Conservation (phyloP, 306 rosid species). For the Corylus avellana region DNA sequence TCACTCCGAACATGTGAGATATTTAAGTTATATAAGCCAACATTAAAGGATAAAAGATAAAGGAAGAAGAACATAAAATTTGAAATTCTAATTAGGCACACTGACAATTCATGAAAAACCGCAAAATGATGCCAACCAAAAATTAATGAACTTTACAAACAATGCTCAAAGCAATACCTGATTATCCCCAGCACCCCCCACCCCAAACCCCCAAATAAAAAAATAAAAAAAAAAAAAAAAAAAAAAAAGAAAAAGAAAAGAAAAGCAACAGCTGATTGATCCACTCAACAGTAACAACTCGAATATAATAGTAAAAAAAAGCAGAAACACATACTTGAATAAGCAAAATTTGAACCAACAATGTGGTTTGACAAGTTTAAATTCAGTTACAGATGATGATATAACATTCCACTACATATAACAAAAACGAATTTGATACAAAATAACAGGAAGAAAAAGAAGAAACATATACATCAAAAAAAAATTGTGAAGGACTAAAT, state of each 20-base stretch:
- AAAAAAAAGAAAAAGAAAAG: not conserved
- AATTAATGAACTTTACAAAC: not conserved
- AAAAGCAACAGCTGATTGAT: conserved; percentile 7
- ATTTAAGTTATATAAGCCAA: not conserved
- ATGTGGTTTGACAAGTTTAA: not conserved
- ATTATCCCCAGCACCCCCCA: not conserved
- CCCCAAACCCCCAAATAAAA: not conserved
- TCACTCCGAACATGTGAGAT: too few species aligned
- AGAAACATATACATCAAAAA: not conserved
- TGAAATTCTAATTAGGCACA: not conserved
- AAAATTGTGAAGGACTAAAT: not conserved
- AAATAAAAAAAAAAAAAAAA: not conserved
- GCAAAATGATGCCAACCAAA: not conserved
- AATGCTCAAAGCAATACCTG: not conserved
- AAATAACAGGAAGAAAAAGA: too few species aligned
- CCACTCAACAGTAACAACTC: not conserved
- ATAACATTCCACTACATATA: too few species aligned
- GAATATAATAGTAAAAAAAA: not conserved
- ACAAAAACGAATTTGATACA: too few species aligned
- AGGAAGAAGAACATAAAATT: not conserved
- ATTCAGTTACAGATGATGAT: not conserved
- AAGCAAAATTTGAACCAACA: conserved; percentile 24
- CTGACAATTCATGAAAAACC: not conserved
- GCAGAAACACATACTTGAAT: conserved; percentile 13
- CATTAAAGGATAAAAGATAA: not conserved